Conservation (phyloP, 2,329 filamentous ascomycete genomes). For the Fusarium annulatum region DNA sequence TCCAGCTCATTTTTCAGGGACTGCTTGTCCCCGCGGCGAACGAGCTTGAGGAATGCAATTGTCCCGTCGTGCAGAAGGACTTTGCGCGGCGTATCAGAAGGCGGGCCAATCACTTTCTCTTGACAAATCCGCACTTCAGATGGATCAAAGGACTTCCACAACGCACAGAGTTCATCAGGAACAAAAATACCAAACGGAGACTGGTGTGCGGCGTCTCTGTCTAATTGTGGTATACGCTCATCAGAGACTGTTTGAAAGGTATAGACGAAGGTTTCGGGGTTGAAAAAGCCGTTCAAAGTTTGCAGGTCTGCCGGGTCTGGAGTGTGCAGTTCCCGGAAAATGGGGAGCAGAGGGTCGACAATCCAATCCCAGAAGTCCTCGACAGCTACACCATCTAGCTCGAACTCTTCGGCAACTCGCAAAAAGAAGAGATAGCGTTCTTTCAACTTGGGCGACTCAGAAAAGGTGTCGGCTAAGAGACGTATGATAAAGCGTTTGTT, state of each 20-base stretch:
- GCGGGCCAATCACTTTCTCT: fast-evolving
- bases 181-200: fast-evolving
- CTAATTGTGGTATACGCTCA: not conserved
- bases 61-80: not conserved
- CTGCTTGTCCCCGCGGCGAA: not conserved
- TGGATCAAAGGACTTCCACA: not conserved
- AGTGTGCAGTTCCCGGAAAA: not conserved
- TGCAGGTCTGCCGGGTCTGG: fast-evolving
- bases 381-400: not conserved
- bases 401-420: not conserved
- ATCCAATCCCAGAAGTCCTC: not conserved
- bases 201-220: fast-evolving
- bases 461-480: not conserved
- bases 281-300: not conserved
- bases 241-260: fast-evolving
- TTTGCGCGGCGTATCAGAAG: not conserved
- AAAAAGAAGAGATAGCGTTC: not conserved
- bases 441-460: not conserved
- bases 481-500: fast-evolving
- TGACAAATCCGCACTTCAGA: not conserved
- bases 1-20: not conserved
- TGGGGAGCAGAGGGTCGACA: not conserved
- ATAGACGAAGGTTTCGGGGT: fast-evolving
- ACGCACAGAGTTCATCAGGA: not conserved
- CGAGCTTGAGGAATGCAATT: not conserved